Conservation (phyloP, 1,284 basidiomycete genomes). For the Melampsora larici-populina region DNA sequence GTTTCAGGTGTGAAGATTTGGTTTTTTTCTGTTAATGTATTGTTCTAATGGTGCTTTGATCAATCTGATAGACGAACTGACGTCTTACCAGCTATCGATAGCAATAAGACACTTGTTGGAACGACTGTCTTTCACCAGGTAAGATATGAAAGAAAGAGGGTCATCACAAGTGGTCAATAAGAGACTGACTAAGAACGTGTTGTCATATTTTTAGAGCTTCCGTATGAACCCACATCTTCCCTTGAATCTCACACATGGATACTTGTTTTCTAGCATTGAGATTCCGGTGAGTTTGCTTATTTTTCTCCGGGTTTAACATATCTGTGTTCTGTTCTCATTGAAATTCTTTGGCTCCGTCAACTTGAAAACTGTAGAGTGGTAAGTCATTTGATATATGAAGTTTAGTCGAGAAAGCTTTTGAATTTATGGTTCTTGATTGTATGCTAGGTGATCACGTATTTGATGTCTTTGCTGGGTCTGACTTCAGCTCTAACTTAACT, state of each 20-base stretch:
- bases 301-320: background rate
- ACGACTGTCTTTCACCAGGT: slow-evolving; percentile 22
- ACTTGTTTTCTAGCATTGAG: slow-evolving; percentile 6
- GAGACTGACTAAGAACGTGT: too few species aligned
- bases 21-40: background rate
- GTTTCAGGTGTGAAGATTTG: slow-evolving; percentile 13
- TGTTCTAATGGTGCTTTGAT: background rate
- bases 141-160: background rate
- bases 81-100: background rate
- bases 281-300: background rate
- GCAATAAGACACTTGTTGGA: background rate
- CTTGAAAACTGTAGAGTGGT: too few species aligned
- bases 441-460: too few species aligned
- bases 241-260: background rate
- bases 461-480: slow-evolving; percentile 5
- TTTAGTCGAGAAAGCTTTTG: too few species aligned
- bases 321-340: background rate
- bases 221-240: background rate
- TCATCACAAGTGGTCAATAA: background rate
- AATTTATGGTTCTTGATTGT: too few species aligned
- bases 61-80: slow-evolving; percentile 12
- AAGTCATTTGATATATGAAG: too few species aligned
- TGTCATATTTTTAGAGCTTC: background rate
- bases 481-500: background rate
- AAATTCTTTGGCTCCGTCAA: background rate